These are phyloP conservation scores for Auricularia cornea DNA, from an alignment of 768 basidiomycete species.

Conservation along the genomic window DNA sequence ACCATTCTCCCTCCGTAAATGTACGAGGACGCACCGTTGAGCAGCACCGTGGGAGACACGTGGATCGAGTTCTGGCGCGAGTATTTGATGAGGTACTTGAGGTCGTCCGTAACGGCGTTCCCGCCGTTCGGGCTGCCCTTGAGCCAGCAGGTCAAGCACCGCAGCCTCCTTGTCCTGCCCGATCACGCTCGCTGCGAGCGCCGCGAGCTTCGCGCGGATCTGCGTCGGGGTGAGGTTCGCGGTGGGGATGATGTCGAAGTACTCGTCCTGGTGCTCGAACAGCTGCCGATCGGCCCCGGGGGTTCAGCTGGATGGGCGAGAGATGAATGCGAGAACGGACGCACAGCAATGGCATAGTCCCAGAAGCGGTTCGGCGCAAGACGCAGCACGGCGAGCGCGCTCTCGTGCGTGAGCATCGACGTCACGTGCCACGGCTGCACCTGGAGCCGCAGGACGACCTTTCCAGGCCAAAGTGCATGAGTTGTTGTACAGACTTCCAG, in stretches of 20 bases:
- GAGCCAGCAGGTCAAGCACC: conserved; percentile 55
- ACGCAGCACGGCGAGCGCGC: conserved; percentile 65
- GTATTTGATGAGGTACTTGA: conserved; percentile 90
- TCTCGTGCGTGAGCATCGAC: conserved; percentile 76
- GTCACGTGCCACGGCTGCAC: conserved; percentile 74
- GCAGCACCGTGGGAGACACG: conserved; percentile 75
- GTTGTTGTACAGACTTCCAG: too few species aligned
- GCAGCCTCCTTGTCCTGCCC: conserved; percentile 39
- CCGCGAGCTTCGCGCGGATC: conserved; percentile 65
- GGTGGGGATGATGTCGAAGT: conserved; percentile 68
- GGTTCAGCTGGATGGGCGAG: neutral
- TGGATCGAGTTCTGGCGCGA: conserved; percentile 88
- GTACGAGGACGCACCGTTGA: conserved; percentile 46
- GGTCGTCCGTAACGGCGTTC: conserved; percentile 69
- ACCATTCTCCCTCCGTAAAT: too few species aligned
- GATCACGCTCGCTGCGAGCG: conserved; percentile 47
- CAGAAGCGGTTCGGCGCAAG: conserved; percentile 73
- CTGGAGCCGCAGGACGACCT: conserved; percentile 53
- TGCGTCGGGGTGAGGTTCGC: conserved; percentile 59
- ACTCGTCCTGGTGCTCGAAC: conserved; percentile 68
- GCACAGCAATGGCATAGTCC: conserved; percentile 60
- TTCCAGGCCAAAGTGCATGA: too few species aligned
- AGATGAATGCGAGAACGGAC: too few species aligned
- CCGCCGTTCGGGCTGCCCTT: conserved; percentile 70
- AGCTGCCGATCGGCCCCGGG: conserved; percentile 35